phyloP scores from a whole-genome alignment of 2,329 filamentous ascomycete genomes.

The Pyrenophora teres region DNA sequence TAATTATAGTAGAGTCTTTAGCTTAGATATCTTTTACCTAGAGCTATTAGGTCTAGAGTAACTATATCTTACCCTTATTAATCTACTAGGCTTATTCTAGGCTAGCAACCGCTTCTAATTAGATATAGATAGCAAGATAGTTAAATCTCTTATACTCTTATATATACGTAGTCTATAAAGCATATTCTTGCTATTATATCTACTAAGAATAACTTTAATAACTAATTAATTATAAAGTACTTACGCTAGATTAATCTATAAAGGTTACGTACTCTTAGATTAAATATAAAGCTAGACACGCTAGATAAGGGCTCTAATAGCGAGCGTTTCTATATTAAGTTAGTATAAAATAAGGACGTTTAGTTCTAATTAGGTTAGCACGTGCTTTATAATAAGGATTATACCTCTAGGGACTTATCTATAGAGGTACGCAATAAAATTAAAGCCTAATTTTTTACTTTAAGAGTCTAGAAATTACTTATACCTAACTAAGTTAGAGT shows the following conservation, averaged over 20 bases:
- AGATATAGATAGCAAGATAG: slow-evolving; percentile 38
- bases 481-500: slow-evolving; percentile 26
- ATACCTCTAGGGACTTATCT: slow-evolving; percentile 29
- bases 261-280: slow-evolving; percentile 56
- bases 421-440: slow-evolving; percentile 46
- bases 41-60: slow-evolving; percentile 47
- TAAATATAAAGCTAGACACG: slow-evolving; percentile 62
- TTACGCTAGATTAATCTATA: slow-evolving; percentile 54
- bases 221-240: slow-evolving; percentile 61
- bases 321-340: slow-evolving; percentile 47
- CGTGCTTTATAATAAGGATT: slow-evolving; percentile 55
- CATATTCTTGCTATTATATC: slow-evolving; percentile 60
- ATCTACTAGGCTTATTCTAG: slow-evolving; percentile 51
- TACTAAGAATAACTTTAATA: slow-evolving; percentile 55
- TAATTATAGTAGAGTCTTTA: slow-evolving; percentile 30
- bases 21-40: slow-evolving; percentile 46
- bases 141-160: slow-evolving; percentile 47
- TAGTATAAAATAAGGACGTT: slow-evolving; percentile 49
- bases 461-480: slow-evolving; percentile 46
- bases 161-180: slow-evolving; percentile 65
- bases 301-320: slow-evolving; percentile 46
- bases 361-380: slow-evolving; percentile 57
- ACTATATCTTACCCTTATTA: slow-evolving; percentile 45
- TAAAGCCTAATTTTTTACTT: slow-evolving; percentile 44
- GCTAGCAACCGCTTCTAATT: slow-evolving; percentile 23